phyloP scores from a whole-genome alignment of 2,329 filamentous ascomycete genomes.

The Cercospora brassicicola region DNA sequence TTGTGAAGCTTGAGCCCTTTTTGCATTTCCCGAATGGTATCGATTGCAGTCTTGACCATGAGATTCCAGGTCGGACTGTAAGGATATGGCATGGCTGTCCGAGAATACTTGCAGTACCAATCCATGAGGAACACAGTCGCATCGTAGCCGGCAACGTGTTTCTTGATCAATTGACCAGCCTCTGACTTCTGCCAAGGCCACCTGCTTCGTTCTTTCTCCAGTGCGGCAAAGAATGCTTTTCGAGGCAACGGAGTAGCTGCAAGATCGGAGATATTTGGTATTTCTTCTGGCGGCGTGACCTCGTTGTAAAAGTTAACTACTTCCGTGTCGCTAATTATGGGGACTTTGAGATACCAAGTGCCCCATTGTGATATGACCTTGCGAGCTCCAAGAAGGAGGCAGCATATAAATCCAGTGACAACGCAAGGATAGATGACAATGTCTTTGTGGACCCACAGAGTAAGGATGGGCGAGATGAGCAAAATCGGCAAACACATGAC shows the following conservation, averaged over 20 bases:
- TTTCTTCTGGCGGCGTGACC: constrained; percentile 40
- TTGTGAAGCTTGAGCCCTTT: constrained; percentile 58
- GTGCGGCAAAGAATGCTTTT: constrained; percentile 48
- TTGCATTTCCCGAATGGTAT: constrained; percentile 55
- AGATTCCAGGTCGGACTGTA: constrained; percentile 60
- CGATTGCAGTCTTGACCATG: constrained; percentile 56
- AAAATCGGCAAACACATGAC: constrained; percentile 9
- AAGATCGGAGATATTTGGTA: constrained; percentile 50
- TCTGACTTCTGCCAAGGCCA: constrained; percentile 47
- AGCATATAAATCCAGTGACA: constrained; percentile 54
- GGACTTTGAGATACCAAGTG: constrained; percentile 57
- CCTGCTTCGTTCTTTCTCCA: constrained; percentile 48
- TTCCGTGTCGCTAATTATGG: constrained; percentile 52
- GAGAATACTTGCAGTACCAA: constrained; percentile 53
- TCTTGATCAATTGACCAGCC: constrained; percentile 50
- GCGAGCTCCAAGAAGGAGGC: constrained; percentile 56
- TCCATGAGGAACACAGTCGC: constrained; percentile 56
- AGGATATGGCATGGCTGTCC: constrained; percentile 52
- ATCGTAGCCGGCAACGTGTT: constrained; percentile 54
- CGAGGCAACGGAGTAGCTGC: constrained; percentile 52
- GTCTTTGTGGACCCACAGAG: constrained; percentile 49
- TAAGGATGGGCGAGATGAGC: constrained; percentile 11
- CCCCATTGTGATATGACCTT: constrained; percentile 59
- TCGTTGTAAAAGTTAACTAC: constrained; percentile 52
- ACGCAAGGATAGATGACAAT: constrained; percentile 51